Base-by-base conservation (phyloP, 176 grass and related monocot species). In the Musa acuminata region DNA sequence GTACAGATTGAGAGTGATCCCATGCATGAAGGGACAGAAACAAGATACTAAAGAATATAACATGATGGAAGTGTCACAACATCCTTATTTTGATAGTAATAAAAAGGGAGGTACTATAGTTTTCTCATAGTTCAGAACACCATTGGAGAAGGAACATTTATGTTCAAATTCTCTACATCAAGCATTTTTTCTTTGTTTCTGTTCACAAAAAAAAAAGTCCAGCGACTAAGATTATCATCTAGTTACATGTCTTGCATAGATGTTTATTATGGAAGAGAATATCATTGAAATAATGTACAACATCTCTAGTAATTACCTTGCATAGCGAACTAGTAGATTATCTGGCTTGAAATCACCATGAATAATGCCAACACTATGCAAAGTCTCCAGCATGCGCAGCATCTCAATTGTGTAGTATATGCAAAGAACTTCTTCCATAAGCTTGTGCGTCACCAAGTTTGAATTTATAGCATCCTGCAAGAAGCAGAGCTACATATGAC, bases 291-390 rank as follows among this genome's bases (percentile, higher is more conserved):
- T 21, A 53, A 20, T 43, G 69, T 12, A 60, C 53, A 69, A 19
- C 13, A 83, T 8, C 9, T 12, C 9, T 70, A 23, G 51, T 29
- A 72, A 65, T 80, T 91, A 98, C 95, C 90, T 89, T 73, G 82
- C 81, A 58, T 98, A 98, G 57, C 86, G 84, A 49, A 98, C 82
- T 55, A 98, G 85, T 27, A 98, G 81, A 89, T 98, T 98, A 71
- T 98, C 90, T 59, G 95, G 95, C 63, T 98, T 98, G 65, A 98
- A 93, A 86, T 98, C 90, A 25, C 95, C 88, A 73, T 94, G 90
- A 48, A 98, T 84, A 80, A 98, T 88, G 75, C 86, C 88, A 78
- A 80, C 80, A 71, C 78, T 70, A 62, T 99, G 95, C 82, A 99
- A 76, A 52, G 78, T 82, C 83, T 99, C 90, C 24, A 99, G 72